Base-by-base conservation (phyloP, 441 rosid genomes). In the Metrosideros polymorpha region DNA sequence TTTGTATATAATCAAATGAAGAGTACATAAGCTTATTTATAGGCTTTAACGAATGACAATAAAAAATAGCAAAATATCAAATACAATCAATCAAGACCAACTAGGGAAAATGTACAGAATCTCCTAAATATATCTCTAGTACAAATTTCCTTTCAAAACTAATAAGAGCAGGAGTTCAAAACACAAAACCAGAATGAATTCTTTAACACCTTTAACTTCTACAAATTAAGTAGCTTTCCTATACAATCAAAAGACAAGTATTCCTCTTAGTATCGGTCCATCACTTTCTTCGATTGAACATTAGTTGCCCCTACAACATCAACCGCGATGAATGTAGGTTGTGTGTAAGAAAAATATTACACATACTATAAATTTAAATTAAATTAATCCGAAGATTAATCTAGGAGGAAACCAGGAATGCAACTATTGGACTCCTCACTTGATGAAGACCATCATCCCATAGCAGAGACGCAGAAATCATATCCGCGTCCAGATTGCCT, bases 351-450 rank as follows among this genome's bases (percentile, higher is more conserved):
- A n/a, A n/a, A n/a, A n/a, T n/a, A n/a, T n/a, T n/a, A n/a, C n/a
- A n/a, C n/a, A n/a, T n/a, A n/a, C n/a, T n/a, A n/a, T 5, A 27
- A 12, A 56, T 56, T 2, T 12, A 56, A 56, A 27, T 5, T 5
- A 27, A 10, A 56, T 12, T 56, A 5, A 27, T n/a, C 61, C 29
- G 3, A 30, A 4, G 30, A 13, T 55, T 55, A 27, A 55, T 55
- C 61, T 55, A 71, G 82, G 82, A 71, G 5, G 82, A 29, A 54
- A 83, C 52, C 84, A 84, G 63, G 75, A 88, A 91, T 17, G 91
- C 91, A 83, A 94, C 91, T 49, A 94, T 86, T 12, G 94, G 96
- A n/a, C 96, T 95, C 82, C 92, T 93, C 30, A 94, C 95, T 84
- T 63, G 84, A 84, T 91, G 94, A 59, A 82, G 71, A 3, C 94